Evolutionary conservation across 495 filamentous ascomycete species (phyloP).

Genomic region (Aspergillus biplanus): DNA sequence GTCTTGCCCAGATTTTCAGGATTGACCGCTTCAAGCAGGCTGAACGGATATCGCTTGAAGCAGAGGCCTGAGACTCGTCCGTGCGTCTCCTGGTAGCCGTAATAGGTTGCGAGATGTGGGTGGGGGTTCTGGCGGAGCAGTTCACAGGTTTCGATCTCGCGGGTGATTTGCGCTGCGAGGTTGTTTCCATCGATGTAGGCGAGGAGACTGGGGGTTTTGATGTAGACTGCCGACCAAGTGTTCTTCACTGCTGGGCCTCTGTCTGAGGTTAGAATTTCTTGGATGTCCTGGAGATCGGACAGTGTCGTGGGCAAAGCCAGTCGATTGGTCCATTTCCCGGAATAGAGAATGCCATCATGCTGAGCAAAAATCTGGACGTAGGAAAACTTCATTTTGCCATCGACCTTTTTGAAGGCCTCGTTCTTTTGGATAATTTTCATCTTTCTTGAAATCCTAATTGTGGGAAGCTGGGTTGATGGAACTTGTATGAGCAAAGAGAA

Average conservation of each 20-base stretch:
- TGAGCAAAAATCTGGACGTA: slow-evolving; percentile 28
- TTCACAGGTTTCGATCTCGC: slow-evolving; percentile 34
- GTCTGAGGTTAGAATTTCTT: slow-evolving; percentile 26
- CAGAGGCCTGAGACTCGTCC: slow-evolving; percentile 42
- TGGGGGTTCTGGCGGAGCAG: slow-evolving; percentile 41
- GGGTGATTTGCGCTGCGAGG: slow-evolving; percentile 26
- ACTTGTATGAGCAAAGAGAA: neutral
- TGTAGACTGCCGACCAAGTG: slow-evolving; percentile 28
- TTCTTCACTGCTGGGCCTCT: slow-evolving; percentile 22
- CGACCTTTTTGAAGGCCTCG: slow-evolving; percentile 27
- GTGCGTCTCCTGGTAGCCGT: slow-evolving; percentile 33
- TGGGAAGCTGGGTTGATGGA: neutral
- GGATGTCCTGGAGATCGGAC: slow-evolving; percentile 26
- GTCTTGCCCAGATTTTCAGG: slow-evolving; percentile 23
- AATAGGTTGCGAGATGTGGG: slow-evolving; percentile 43
- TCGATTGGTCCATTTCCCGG: slow-evolving; percentile 29
- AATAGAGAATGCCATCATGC: slow-evolving; percentile 29
- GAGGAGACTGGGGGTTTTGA: slow-evolving; percentile 34
- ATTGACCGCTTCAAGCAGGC: slow-evolving; percentile 35
- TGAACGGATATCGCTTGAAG: slow-evolving; percentile 42
- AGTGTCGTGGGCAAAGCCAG: slow-evolving; percentile 21
- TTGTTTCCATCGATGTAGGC: slow-evolving; percentile 19
- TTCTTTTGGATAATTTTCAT: slow-evolving; percentile 29
- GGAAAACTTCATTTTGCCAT: slow-evolving; percentile 27
- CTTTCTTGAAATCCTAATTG: neutral